A percentile compares a stretch with the other conserved stretches of the same genome.
Evolutionary conservation across 495 filamentous ascomycete species (phyloP).

Genomic region (Aspergillus nanangensis): DNA sequence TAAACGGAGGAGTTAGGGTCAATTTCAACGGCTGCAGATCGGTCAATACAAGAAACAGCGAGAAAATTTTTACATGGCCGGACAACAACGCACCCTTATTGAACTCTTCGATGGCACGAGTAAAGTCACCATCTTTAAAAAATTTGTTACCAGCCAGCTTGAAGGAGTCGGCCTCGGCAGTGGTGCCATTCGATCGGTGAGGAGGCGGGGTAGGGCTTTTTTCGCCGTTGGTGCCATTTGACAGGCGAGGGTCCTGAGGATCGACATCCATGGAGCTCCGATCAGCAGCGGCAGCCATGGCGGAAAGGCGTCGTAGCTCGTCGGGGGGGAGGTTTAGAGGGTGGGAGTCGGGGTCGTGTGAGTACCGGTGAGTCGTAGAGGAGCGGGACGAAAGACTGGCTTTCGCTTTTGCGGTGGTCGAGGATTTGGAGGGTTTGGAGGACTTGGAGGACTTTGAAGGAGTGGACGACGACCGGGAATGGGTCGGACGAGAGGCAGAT

Average conservation of each 20-base stretch:
- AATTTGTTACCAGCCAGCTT: constrained; percentile 93
- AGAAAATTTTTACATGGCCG: constrained; percentile 1
- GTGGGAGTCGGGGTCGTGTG: constrained; percentile 66
- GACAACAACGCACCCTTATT: constrained; percentile 69
- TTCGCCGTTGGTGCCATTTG: constrained; percentile 47
- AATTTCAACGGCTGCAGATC: constrained; percentile 68
- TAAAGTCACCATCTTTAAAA: constrained; percentile 88
- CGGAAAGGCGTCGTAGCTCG: constrained; percentile 71
- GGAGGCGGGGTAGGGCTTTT: constrained; percentile 74
- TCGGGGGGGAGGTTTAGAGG: constrained; percentile 85
- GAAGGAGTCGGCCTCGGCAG: constrained; percentile 76
- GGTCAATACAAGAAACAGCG: constrained; percentile 6
- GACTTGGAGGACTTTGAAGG: constrained; percentile 14
- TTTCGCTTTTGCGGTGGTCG: not conserved
- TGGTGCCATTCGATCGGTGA: constrained; percentile 59
- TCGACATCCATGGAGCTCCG: constrained; percentile 78
- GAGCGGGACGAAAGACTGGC: constrained; percentile 7
- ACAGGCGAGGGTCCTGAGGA: constrained; percentile 43
- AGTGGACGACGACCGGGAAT: constrained; percentile 19
- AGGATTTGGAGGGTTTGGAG: constrained; percentile 11
- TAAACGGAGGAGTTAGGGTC: constrained; percentile 70
- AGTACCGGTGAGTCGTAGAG: constrained; percentile 31
- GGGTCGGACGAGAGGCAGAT: constrained; percentile 9
- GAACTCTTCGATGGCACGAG: constrained; percentile 83
- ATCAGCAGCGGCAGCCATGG: constrained; percentile 63